These are phyloP conservation scores for Cymbidium sinense DNA, from an alignment of 106 monocot species.

Conservation along the genomic window DNA sequence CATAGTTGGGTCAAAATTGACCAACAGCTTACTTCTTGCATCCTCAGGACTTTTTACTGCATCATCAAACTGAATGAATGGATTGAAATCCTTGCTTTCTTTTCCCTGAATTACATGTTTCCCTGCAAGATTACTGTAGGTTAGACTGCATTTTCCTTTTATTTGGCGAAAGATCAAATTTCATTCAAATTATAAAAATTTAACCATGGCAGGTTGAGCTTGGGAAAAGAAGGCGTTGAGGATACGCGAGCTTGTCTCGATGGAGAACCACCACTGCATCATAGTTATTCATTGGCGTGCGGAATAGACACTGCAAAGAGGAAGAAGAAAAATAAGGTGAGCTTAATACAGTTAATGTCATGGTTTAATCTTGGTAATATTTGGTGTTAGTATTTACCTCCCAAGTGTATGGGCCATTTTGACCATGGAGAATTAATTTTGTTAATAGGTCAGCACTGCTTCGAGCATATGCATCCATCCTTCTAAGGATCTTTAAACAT, in stretches of 20 bases:
- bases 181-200: slow-evolving; percentile 6
- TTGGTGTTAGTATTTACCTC: slow-evolving; percentile 39
- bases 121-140: slow-evolving; percentile 24
- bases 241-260: slow-evolving; percentile 56
- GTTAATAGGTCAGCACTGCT: slow-evolving; percentile 82
- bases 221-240: slow-evolving; percentile 73
- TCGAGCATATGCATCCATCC: slow-evolving; percentile 68
- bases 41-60: slow-evolving; percentile 31
- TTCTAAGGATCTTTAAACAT: slow-evolving; percentile 59
- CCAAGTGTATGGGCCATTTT: slow-evolving; percentile 60
- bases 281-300: slow-evolving; percentile 82
- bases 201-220: slow-evolving; percentile 47
- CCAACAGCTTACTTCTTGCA: slow-evolving; percentile 61
- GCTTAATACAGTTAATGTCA: background rate
- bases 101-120: slow-evolving; percentile 59
- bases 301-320: slow-evolving; percentile 57
- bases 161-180: background rate
- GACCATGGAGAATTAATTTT: slow-evolving; percentile 48
- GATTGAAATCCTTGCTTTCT: slow-evolving; percentile 66
- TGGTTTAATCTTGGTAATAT: background rate
- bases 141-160: background rate
- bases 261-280: slow-evolving; percentile 89
- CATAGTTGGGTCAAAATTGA: slow-evolving; percentile 81
- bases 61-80: slow-evolving; percentile 26
- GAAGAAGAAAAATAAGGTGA: background rate